Conservation (phyloP, 1,284 basidiomycete species). For the Sanguinoderma infundibulare region DNA sequence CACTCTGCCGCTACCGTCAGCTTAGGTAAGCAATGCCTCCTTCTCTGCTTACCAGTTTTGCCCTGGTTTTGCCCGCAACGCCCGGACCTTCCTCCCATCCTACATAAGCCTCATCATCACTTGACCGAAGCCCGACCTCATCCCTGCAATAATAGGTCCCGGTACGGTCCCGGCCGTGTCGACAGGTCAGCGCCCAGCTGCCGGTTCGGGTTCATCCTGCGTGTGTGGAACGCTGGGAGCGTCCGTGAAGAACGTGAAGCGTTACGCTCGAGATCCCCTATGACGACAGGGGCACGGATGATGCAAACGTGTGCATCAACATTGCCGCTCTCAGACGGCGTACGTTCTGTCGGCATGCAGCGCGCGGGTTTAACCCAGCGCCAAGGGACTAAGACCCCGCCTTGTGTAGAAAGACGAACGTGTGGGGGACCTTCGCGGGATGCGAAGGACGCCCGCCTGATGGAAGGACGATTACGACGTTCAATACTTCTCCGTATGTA, state of each 20-base stretch:
- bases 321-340: background rate
- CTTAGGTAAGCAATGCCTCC: constrained; percentile 25
- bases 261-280: background rate
- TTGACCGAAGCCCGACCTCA: constrained; percentile 13
- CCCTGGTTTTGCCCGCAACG: constrained; percentile 7
- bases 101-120: constrained; percentile 18
- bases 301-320: background rate
- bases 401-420: background rate
- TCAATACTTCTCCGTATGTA: background rate
- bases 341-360: background rate
- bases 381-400: background rate
- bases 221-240: background rate
- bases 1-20: constrained; percentile 14
- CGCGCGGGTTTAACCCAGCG: background rate
- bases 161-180: too few relatives aligned
- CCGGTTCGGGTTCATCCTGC: background rate
- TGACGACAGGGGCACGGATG: background rate
- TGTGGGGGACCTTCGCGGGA: background rate
- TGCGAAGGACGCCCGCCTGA: background rate
- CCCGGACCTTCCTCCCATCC: constrained; percentile 5
- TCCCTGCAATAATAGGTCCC: background rate
- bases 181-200: background rate
- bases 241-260: background rate
- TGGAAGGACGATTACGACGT: background rate
- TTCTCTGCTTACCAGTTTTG: constrained; percentile 20